Evolutionary conservation across 352 stramenopile genomes (phyloP).

Genomic region (Globisporangium nodosum): DNA sequence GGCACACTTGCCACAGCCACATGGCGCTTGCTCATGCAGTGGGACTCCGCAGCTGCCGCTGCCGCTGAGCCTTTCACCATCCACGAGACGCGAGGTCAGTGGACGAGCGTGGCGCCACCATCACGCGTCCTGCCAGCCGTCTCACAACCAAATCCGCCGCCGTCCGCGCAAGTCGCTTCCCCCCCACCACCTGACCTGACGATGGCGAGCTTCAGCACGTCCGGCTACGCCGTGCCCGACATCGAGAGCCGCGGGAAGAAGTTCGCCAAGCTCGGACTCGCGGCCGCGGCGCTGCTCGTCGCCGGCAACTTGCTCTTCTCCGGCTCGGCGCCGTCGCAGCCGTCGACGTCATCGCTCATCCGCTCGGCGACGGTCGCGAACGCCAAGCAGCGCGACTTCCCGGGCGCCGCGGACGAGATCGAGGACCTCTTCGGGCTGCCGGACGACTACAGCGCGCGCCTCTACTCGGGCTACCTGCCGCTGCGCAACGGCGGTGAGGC

Average conservation of each 20-base stretch:
- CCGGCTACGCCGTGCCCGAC: constrained; percentile 7
- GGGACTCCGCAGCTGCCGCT: too few species aligned
- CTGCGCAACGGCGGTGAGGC: constrained; percentile 45
- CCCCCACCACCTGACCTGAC: neutral
- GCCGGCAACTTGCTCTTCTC: constrained; percentile 11
- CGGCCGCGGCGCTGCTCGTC: constrained; percentile 2
- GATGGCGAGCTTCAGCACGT: constrained; percentile 1
- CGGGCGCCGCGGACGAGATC: constrained; percentile 45
- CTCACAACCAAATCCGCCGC: too few species aligned
- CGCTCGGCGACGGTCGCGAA: too few species aligned
- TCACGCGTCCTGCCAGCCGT: too few species aligned
- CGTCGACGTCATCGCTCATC: neutral
- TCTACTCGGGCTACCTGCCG: constrained; percentile 58
- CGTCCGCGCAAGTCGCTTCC: too few species aligned
- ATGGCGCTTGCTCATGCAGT: too few species aligned
- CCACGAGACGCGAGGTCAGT: too few species aligned
- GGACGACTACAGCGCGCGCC: constrained; percentile 34
- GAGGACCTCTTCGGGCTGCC: constrained; percentile 32
- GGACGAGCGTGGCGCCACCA: too few species aligned
- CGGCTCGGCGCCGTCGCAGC: neutral
- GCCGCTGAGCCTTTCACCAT: too few species aligned
- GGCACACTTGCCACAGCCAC: too few species aligned
- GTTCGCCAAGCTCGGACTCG: constrained; percentile 8
- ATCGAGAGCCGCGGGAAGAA: constrained; percentile 12
- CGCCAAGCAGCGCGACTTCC: constrained; percentile 13